Evolutionary conservation across 495 filamentous ascomycete species (phyloP), one percentile per base, ranked within the genome.

Genomic region (Trichoderma reesei): DNA sequence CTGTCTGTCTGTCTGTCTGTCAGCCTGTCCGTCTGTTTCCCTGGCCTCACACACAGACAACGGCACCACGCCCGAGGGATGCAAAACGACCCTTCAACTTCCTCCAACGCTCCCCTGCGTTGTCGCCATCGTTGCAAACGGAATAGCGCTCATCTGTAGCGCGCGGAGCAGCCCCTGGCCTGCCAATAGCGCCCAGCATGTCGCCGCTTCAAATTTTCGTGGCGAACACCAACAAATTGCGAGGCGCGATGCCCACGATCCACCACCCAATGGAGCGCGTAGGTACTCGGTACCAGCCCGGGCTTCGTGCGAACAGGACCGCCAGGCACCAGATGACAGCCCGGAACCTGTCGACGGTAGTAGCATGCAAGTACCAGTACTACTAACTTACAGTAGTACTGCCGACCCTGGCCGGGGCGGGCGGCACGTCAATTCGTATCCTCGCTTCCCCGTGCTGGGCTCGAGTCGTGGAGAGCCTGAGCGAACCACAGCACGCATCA

Each of bases 191-290:
- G 51, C 51, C 26, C 38, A 39, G 38, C 51, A 18, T 34, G 20
- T 14, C 51, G 26, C 51, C 3, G 20, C 26, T 56, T 56, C n/a
- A 20, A 26, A 26, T 26, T 9, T 54, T 56, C 14, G 20, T 14
- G 33, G 26, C 34, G 51, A 56, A 56, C 51, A 36, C 51, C 51
- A 56, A 33, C 51, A 56, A 56, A 56, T 56, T 56, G 51, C 51
- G 51, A 56, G 51, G 18, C 51, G 51, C 51, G 51, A 56, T 56
- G 51, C 51, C 46, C 51, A 33, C 51, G 51, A 56, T 56, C 51
- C 51, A 56, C 51, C 51, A 56, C 20, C 0, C 26, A 26, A 26
- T 26, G 26, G 26, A 26, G 26, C 26, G 26, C 26, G 26, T 26
- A 26, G 1, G 26, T 26, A 26, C 51, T 18, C 51, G 34, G 31